Conservation (phyloP, 1,139 yeast species). For the Suhomyces atakaporum region DNA sequence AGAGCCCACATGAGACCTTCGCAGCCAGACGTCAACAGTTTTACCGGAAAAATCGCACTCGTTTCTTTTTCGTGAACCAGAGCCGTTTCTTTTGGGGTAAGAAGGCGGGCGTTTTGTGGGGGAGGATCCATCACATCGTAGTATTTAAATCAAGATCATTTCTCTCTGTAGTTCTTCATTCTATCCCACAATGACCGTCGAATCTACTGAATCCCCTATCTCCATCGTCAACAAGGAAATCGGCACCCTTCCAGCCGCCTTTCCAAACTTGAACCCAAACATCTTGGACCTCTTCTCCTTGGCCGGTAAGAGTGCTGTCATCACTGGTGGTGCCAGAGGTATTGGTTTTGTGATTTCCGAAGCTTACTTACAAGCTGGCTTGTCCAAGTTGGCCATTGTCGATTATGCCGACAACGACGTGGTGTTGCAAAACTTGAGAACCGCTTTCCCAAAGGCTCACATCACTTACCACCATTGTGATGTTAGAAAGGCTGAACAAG, state of each 20-base stretch:
- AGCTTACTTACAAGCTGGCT: conserved; percentile 49
- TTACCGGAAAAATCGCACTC: conserved; percentile 14
- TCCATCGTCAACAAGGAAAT: conserved; percentile 34
- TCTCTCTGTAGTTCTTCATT: not conserved
- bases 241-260: conserved; percentile 43
- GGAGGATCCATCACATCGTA: too few species aligned
- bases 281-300: conserved; percentile 41
- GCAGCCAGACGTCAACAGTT: not conserved
- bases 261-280: conserved; percentile 35
- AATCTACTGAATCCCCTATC: conserved; percentile 13
- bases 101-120: conserved; percentile 10
- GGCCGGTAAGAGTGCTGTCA: conserved; percentile 39
- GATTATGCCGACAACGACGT: conserved; percentile 40
- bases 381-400: conserved; percentile 44
- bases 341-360: conserved; percentile 48
- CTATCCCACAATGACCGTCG: conserved; percentile 18
- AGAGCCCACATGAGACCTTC: not conserved
- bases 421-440: conserved; percentile 30
- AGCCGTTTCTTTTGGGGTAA: conserved; percentile 8
- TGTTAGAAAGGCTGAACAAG: conserved; percentile 43
- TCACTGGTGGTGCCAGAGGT: conserved; percentile 50
- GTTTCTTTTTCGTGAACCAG: conserved; percentile 14
- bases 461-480: conserved; percentile 42
- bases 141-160: too few species aligned
- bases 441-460: conserved; percentile 33